phyloP scores from a whole-genome alignment of 345 rosid genomes.

The Citrus reticulata region DNA sequence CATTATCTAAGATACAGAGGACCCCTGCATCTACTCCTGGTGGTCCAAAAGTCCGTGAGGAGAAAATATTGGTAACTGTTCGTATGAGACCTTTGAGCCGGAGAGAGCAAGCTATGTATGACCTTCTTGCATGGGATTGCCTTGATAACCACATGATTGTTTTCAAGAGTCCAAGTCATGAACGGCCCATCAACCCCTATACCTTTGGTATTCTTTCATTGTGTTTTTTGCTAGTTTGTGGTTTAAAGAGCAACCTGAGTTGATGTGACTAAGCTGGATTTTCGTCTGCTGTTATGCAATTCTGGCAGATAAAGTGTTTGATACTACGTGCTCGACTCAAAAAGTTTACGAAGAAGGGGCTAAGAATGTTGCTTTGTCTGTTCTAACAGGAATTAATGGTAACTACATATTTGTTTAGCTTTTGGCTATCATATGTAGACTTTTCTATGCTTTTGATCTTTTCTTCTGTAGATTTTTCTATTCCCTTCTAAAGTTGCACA shows the following conservation, averaged over 20 bases:
- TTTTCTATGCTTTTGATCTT: not conserved
- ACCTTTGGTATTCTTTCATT: slow-evolving; percentile 55
- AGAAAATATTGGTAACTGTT: slow-evolving; percentile 84
- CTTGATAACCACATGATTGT: slow-evolving; percentile 56
- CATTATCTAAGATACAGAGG: slow-evolving; percentile 49
- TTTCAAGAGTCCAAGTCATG: slow-evolving; percentile 63
- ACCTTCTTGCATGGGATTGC: slow-evolving; percentile 93
- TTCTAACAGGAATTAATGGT: slow-evolving; percentile 90
- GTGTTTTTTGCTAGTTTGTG: not conserved
- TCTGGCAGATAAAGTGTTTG: slow-evolving; percentile 74
- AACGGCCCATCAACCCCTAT: slow-evolving; percentile 39
- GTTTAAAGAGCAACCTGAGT: not conserved
- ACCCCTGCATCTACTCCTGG: slow-evolving; percentile 55
- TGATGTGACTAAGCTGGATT: not conserved
- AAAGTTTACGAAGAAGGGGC: slow-evolving; percentile 90
- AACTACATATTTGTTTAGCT: slow-evolving; percentile 3
- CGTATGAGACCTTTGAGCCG: slow-evolving; percentile 77
- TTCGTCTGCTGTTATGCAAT: not conserved
- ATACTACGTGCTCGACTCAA: slow-evolving; percentile 56
- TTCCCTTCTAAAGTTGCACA: not conserved
- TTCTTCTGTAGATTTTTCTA: not conserved
- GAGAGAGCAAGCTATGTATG: slow-evolving; percentile 82
- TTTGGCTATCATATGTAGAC: not conserved
- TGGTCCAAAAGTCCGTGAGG: slow-evolving; percentile 61
- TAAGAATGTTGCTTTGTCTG: slow-evolving; percentile 84